Evolutionary conservation across 2,329 filamentous ascomycete genomes (phyloP).

Genomic region (Talaromyces rugulosus): DNA sequence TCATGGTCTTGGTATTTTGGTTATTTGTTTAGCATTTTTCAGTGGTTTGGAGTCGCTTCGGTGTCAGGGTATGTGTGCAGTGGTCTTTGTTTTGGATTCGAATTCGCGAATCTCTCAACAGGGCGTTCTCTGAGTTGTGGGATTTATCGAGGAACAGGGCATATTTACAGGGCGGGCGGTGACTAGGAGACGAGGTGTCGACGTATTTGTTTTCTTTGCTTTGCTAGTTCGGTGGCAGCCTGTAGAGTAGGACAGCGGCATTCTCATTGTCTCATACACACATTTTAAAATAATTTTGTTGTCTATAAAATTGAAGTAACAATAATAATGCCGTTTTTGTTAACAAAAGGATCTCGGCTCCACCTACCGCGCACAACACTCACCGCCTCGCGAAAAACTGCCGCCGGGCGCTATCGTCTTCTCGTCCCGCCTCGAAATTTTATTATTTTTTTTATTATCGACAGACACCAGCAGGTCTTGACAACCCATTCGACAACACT

Average conservation of each 20-base stretch:
- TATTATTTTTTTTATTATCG: conserved; percentile 12
- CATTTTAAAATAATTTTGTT: neutral
- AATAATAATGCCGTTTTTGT: neutral
- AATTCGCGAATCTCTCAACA: conserved; percentile 1
- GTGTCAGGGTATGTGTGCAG: neutral
- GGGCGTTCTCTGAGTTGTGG: neutral
- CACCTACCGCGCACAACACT: conserved; percentile 9
- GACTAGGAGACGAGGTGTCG: neutral
- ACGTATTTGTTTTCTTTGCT: neutral
- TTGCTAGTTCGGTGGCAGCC: neutral
- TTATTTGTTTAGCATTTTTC: neutral
- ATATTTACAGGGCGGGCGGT: neutral
- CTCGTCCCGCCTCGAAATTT: conserved; percentile 12
- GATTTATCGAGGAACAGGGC: neutral
- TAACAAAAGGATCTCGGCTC: neutral
- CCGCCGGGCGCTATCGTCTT: conserved; percentile 8
- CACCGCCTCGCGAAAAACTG: conserved; percentile 21
- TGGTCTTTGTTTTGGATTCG: neutral
- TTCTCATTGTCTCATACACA: neutral
- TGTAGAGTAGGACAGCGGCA: neutral
- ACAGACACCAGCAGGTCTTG: neutral
- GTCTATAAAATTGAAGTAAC: neutral
- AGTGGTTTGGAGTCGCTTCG: neutral
- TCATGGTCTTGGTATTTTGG: neutral
- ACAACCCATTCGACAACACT: neutral